Evolutionary conservation across 2,329 filamentous ascomycete genomes (phyloP), one percentile per base, ranked within the genome.

Genomic region (Pseudogymnoascus sp.): DNA sequence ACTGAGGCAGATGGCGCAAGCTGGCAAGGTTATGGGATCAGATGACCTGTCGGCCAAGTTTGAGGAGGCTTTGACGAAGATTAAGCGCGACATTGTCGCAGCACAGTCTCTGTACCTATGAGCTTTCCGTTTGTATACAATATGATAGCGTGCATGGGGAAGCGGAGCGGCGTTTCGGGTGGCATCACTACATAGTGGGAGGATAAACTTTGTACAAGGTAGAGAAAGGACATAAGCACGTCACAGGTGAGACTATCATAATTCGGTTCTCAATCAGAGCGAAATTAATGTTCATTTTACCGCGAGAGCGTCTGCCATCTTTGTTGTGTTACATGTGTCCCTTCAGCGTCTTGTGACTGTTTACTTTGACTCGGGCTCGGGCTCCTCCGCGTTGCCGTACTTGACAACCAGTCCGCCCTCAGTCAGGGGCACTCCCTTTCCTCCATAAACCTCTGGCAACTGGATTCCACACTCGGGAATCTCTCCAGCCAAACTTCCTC

Each of bases 21-120:
- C 93, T 23, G 86, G 90, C 68, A 97, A 97, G 79, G 93, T 97
- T 67, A 99, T 99, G 95, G 95, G 95, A 71, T 97, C 90, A 74
- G 91, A 96, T 65, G 95, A 97, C 71, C 80, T 99, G 63, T 89
- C 93, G 72, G 84, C 88, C 73, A 97, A 96, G 78, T 99, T 99
- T 73, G 93, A 96, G 72, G 84, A 87, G 69, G 89, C 91, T 66
- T 79, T 99, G 69, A 82, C 83, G 64, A 95, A 96, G 83, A 89
- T 97, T 62, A 85, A 91, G 75, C 84, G 95, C 72, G 95, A 97
- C 75, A 93, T 99, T 74, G 93, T 99, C 64, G 92, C 93, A 23
- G 91, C 93, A 59, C 93, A 97, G 79, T 96, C 90, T 70, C 79
- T 97, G 76, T 97, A 97, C 74, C 81, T 97, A 75, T 95, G 86